A percentile compares a stretch with the other conserved stretches of the same genome.
These are phyloP conservation scores for Fereydounia khargensis DNA, from an alignment of 1,284 basidiomycete genomes.

Conservation along the genomic window DNA sequence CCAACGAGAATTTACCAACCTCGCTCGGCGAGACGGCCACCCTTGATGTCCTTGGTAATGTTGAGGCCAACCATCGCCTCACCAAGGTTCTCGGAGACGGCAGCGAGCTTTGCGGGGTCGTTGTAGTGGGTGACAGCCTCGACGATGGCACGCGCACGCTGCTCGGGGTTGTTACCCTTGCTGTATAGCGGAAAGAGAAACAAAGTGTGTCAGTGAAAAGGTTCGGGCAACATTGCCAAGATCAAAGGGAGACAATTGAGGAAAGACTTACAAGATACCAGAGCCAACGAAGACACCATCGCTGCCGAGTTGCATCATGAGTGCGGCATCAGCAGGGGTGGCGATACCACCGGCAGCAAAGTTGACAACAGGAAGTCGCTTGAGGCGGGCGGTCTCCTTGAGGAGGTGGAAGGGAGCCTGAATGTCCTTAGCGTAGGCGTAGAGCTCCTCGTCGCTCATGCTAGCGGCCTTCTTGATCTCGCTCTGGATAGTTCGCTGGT, in stretches of 20 bases:
- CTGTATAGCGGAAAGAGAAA: not conserved
- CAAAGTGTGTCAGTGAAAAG: conserved; percentile 10
- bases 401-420: conserved; percentile 90
- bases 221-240: conserved; percentile 8
- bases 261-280: conserved; percentile 36
- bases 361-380: conserved; percentile 82
- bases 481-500: conserved; percentile 77
- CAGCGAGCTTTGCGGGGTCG: conserved; percentile 56
- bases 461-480: conserved; percentile 79
- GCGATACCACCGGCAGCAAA: conserved; percentile 83
- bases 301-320: conserved; percentile 99
- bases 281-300: conserved; percentile 72
- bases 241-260: conserved; percentile 23
- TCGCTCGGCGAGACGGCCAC: conserved; percentile 47
- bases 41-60: conserved; percentile 61
- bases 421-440: conserved; percentile 82
- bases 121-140: conserved; percentile 91
- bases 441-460: conserved; percentile 92
- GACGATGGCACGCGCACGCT: conserved; percentile 93
- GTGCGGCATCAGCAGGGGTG: conserved; percentile 92
- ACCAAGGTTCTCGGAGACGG: conserved; percentile 85
- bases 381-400: conserved; percentile 90
- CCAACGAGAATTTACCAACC: conserved; percentile 42
- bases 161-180: conserved; percentile 81
- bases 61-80: conserved; percentile 89